phyloP scores from a whole-genome alignment of 345 rosid genomes.

The Turnera subulata region DNA sequence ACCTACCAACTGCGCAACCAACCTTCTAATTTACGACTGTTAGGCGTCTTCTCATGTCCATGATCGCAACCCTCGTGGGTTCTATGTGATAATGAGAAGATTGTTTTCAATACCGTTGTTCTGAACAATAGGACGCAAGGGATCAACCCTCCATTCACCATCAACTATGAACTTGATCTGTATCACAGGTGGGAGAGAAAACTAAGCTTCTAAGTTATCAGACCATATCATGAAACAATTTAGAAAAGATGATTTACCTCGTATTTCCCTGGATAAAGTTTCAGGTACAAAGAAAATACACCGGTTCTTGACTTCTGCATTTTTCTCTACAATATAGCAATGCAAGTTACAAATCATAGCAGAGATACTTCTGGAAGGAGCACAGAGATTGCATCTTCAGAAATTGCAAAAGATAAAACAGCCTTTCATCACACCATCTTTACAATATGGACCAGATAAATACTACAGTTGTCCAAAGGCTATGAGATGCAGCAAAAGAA shows the following conservation, averaged over 20 bases:
- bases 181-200: slow-evolving; percentile 15
- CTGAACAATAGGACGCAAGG: slow-evolving; percentile 71
- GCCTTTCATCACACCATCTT: too few species aligned
- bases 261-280: slow-evolving; percentile 82
- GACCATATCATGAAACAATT: not conserved
- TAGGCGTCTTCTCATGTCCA: too few species aligned
- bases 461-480: too few species aligned
- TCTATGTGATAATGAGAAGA: slow-evolving; percentile 56
- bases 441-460: too few species aligned
- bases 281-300: slow-evolving; percentile 59
- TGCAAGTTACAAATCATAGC: not conserved
- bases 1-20: too few species aligned
- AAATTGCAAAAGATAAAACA: too few species aligned
- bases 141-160: slow-evolving; percentile 93
- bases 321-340: slow-evolving; percentile 53
- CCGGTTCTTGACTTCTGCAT: slow-evolving; percentile 76
- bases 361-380: too few species aligned
- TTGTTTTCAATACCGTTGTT: slow-evolving; percentile 68
- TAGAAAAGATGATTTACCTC: slow-evolving; percentile 44
- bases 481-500: too few species aligned
- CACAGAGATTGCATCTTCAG: too few species aligned
- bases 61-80: too few species aligned
- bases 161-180: slow-evolving; percentile 94
- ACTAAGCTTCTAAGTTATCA: not conserved
- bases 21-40: too few species aligned